Base-by-base conservation (phyloP, 805 yeast species). In the Wickerhamomyces hampshirensis region DNA sequence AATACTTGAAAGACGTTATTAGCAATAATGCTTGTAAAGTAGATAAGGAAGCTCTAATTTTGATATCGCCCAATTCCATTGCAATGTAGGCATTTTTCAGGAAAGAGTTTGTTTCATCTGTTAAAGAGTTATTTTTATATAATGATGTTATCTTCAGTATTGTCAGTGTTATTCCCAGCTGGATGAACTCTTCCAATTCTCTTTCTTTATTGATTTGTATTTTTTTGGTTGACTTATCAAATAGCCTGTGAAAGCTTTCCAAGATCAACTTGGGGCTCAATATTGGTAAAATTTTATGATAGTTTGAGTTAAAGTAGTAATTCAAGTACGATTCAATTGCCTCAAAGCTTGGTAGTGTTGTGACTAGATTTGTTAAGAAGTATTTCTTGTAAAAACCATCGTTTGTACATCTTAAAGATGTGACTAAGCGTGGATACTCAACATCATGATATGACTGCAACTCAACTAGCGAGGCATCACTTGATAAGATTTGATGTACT, bases 51-150 rank as follows among this genome's bases (percentile, higher is more conserved):
- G 51, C 46, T 28, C 51, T 38, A 19, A 34, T 40, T 34, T 40
- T 35, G 21, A 47, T 28, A 26, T 43, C 51, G 17, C 51, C 51
- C 10, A 47, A 41, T 8, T 46, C 51, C 15, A 43, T 16, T 1
- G 51, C 44, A 6, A 44, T 35, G 31, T 47, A 46, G 6, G 46
- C 43, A 21, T 42, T 40, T 14, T 34, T 16, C 15, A 47, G 26
- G 11, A 47, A 26, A 12, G 26, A 37, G 15, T 44, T 44, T 15
- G 28, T 28, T 1, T 21, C 28, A 14, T 47, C 51, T 3, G 23
- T 31, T 10, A 42, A 40, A 3, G 14, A 17, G 3, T 43, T 43
- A 10, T 26, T 34, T 13, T 28, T 40, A 34, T 47, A 47, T 13
- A 47, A 23, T 3, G 51, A 44, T 5, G 40, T 15, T 19, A 47